These are phyloP conservation scores for Handroanthus guayacan DNA, from an alignment of 257 asterid genomes.

Conservation along the genomic window DNA sequence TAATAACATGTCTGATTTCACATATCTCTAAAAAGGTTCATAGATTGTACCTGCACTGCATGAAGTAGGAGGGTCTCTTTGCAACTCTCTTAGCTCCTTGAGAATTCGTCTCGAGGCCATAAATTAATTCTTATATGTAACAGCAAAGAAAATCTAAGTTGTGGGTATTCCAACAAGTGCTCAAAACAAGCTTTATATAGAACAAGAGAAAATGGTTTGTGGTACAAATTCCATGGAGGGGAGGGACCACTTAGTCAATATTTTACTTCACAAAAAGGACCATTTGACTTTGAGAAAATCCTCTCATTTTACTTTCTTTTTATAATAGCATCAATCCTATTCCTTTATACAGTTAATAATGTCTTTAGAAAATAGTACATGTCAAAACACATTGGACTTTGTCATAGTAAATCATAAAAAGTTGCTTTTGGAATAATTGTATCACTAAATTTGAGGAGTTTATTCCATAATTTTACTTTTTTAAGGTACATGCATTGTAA, in stretches of 20 bases:
- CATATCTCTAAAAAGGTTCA: too few species aligned
- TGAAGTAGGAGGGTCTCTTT: conserved; percentile 92
- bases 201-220: conserved; percentile 17
- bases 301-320: conserved; percentile 28
- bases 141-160: not conserved
- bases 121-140: not conserved
- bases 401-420: not conserved
- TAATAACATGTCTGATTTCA: too few species aligned
- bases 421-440: conserved; percentile 10
- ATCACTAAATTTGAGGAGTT: conserved; percentile 27
- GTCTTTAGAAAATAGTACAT: not conserved
- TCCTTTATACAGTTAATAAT: not conserved
- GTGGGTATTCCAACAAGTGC: conserved; percentile 27
- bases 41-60: conserved; percentile 77
- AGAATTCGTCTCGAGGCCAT: conserved; percentile 90
- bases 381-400: conserved; percentile 15
- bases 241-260: conserved; percentile 22
- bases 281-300: conserved; percentile 36
- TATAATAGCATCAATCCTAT: conserved; percentile 28
- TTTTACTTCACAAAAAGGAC: conserved; percentile 19
- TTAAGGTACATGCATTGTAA: not conserved
- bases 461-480: conserved; percentile 20
- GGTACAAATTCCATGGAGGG: conserved; percentile 54
- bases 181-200: conserved; percentile 41
- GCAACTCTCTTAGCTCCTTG: conserved; percentile 88